Conservation (phyloP, 768 basidiomycete species). For the Dacryopinax spathularia region DNA sequence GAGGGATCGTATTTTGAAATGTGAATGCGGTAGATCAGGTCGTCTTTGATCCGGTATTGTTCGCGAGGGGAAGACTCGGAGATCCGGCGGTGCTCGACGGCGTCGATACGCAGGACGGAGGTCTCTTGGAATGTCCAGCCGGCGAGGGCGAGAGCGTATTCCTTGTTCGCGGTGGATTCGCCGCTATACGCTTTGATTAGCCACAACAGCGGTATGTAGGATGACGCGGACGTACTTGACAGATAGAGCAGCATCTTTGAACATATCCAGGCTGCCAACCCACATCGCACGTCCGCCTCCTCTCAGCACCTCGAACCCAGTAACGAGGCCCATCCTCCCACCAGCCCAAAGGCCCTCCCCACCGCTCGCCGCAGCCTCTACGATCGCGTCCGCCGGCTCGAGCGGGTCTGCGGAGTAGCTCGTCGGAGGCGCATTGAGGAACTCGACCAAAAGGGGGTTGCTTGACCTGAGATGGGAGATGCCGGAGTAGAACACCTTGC, state of each 20-base stretch:
- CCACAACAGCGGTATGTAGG: background rate
- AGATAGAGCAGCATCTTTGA: conserved; percentile 61
- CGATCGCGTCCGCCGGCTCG: conserved; percentile 45
- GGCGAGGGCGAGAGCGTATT: conserved; percentile 58
- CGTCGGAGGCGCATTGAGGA: conserved; percentile 61
- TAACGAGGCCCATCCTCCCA: conserved; percentile 56
- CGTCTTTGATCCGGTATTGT: conserved; percentile 73
- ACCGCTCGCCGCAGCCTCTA: conserved; percentile 57
- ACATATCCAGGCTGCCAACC: conserved; percentile 64
- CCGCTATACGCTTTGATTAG: conserved; percentile 28
- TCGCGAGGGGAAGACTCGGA: conserved; percentile 49
- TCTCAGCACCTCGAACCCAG: conserved; percentile 67
- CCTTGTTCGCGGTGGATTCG: conserved; percentile 54
- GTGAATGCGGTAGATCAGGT: conserved; percentile 62
- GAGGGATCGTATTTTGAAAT: conserved; percentile 54
- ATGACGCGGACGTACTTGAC: conserved; percentile 33
- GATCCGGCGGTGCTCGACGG: conserved; percentile 54
- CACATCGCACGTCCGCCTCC: conserved; percentile 67
- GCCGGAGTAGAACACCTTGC: conserved; percentile 57
- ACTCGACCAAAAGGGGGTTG: conserved; percentile 69
- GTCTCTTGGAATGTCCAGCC: conserved; percentile 88
- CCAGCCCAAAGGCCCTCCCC: conserved; percentile 80
- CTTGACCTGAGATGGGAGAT: conserved; percentile 47
- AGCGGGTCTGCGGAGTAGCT: conserved; percentile 54
- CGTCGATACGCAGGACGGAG: conserved; percentile 63